Evolutionary conservation across 2,329 filamentous ascomycete species (phyloP).

Genomic region (Fusarium bulbicola): DNA sequence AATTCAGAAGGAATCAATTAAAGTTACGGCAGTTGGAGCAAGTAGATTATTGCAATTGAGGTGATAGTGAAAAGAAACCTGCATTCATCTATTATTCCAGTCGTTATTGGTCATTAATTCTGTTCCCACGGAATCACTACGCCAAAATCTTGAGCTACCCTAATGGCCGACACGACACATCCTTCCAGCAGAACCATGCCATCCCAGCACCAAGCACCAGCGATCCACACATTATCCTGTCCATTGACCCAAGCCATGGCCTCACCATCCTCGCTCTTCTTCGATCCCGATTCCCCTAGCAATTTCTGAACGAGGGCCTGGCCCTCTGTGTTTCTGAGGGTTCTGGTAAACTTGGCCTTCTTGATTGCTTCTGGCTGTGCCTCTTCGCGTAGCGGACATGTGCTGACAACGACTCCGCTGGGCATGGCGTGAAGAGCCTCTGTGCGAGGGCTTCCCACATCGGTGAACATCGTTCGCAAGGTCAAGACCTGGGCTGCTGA

Average conservation of each 20-base stretch:
- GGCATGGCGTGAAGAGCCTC: slow-evolving; percentile 63
- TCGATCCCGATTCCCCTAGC: slow-evolving; percentile 43
- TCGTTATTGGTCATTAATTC: slow-evolving; percentile 15
- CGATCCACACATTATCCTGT: slow-evolving; percentile 62
- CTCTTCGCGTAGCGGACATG: slow-evolving; percentile 53
- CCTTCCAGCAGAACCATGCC: slow-evolving; percentile 71
- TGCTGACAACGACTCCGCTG: slow-evolving; percentile 62
- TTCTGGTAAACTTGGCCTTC: slow-evolving; percentile 60
- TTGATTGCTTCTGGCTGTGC: slow-evolving; percentile 54
- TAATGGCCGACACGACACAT: slow-evolving; percentile 67
- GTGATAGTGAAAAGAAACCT: neutral
- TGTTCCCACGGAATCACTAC: slow-evolving; percentile 53
- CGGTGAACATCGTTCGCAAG: slow-evolving; percentile 49
- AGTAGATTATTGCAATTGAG: slow-evolving; percentile 1
- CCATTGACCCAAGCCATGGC: slow-evolving; percentile 61
- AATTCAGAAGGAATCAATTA: neutral
- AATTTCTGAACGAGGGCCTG: slow-evolving; percentile 57
- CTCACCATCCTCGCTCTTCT: neutral
- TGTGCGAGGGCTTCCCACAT: slow-evolving; percentile 46
- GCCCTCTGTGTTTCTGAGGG: slow-evolving; percentile 60
- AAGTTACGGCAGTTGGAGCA: neutral
- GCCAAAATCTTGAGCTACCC: slow-evolving; percentile 61
- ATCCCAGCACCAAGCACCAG: slow-evolving; percentile 71
- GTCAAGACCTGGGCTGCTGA: slow-evolving; percentile 46
- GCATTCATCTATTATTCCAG: neutral